These are phyloP conservation scores for Alternaria solani DNA, from an alignment of 2,329 filamentous ascomycete genomes.

Conservation along the genomic window DNA sequence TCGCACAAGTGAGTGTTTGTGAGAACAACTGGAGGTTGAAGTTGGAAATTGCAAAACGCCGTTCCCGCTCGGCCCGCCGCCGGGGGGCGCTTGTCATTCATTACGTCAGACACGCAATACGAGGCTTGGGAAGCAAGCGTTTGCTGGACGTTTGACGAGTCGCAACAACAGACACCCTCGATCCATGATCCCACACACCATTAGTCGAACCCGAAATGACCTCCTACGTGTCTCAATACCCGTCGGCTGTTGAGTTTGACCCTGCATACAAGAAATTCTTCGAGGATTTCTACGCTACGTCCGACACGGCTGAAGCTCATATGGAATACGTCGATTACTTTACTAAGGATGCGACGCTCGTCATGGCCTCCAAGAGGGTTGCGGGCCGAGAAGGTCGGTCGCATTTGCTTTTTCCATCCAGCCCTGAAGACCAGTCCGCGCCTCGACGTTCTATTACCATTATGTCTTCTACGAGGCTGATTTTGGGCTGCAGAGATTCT, in stretches of 20 bases:
- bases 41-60: conserved; percentile 7
- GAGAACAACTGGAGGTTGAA: neutral
- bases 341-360: conserved; percentile 58
- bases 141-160: conserved; percentile 10
- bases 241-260: conserved; percentile 48
- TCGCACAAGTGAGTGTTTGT: neutral
- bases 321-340: conserved; percentile 59
- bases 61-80: conserved; percentile 16
- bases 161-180: neutral
- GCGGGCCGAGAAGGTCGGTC: conserved; percentile 55
- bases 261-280: conserved; percentile 55
- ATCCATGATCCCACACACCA: conserved; percentile 1
- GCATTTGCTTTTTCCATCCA: conserved; percentile 5
- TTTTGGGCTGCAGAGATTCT: conserved; percentile 56
- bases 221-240: conserved; percentile 48
- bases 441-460: neutral
- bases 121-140: neutral
- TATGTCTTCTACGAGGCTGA: conserved; percentile 2
- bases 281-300: conserved; percentile 57
- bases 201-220: conserved; percentile 27
- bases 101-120: conserved; percentile 15
- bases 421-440: neutral
- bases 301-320: conserved; percentile 59
- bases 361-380: conserved; percentile 61
- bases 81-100: neutral